Evolutionary conservation across 1,284 basidiomycete species (phyloP).

Genomic region (Apiotrichum brassicae): DNA sequence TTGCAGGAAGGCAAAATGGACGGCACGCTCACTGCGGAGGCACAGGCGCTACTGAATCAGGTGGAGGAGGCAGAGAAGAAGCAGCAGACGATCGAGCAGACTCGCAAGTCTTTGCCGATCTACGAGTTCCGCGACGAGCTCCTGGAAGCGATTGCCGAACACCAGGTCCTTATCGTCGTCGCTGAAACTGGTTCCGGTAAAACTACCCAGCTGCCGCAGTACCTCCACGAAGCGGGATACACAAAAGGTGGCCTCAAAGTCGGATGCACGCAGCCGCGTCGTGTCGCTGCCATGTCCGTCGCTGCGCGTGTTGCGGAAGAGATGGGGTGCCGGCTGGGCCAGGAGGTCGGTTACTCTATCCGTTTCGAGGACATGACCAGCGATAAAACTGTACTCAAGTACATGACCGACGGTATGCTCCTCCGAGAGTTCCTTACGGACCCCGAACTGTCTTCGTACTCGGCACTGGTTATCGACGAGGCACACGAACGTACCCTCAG

Average conservation of each 20-base stretch:
- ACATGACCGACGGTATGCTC: conserved; percentile 99
- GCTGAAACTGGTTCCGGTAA: conserved; percentile 96
- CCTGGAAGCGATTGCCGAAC: conserved; percentile 78
- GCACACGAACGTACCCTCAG: conserved; percentile 92
- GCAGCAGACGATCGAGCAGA: conserved; percentile 81
- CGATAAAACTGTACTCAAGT: conserved; percentile 94
- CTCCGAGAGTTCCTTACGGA: conserved; percentile 92
- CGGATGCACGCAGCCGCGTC: conserved; percentile 96
- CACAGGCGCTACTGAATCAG: conserved; percentile 75
- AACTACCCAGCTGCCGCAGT: conserved; percentile 97
- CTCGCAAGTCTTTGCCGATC: conserved; percentile 84
- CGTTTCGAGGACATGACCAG: conserved; percentile 99
- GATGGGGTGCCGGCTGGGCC: conserved; percentile 92
- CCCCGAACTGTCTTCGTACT: conserved; percentile 86
- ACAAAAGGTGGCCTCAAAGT: conserved; percentile 81
- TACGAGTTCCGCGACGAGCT: conserved; percentile 79
- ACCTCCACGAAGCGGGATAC: conserved; percentile 95
- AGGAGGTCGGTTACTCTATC: conserved; percentile 97
- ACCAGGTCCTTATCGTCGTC: conserved; percentile 87
- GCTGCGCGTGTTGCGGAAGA: conserved; percentile 98
- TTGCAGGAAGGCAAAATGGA: conserved; percentile 75
- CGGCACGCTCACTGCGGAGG: conserved; percentile 76
- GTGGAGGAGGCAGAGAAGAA: conserved; percentile 87
- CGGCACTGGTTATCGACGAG: conserved; percentile 90
- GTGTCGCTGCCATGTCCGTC: conserved; percentile 98